Evolutionary conservation across 2,329 filamentous ascomycete genomes (phyloP), one percentile per base, ranked within the genome.

Genomic region (Colletotrichum zoysiae): DNA sequence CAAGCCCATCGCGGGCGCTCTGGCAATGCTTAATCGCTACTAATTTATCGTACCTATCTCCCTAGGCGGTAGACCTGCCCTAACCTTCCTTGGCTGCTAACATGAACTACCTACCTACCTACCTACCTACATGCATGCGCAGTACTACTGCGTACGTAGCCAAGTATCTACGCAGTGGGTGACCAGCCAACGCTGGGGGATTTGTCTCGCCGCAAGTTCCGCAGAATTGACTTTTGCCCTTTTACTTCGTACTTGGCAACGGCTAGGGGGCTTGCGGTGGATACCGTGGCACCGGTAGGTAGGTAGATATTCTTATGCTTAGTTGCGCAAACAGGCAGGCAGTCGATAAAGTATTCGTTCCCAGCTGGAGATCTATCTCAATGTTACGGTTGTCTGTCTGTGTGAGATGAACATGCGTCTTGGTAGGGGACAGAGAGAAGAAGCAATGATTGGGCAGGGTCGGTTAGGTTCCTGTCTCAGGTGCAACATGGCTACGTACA

Each of bases 241-340:
- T 18, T n/a, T 51, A 26, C 26, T n/a, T n/a, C n/a, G n/a, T 26
- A 42, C 69, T 71, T 69, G 69, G 65, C 65, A 71, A 69, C 69
- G 65, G 46, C 46, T 55, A 44, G 46, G n/a, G 33, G 40, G 9
- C 42, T 18, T 38, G 16, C n/a, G 9, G 16, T 14, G 14, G 6
- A n/a, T 26, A 14, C 23, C 20, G 30, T 50, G 44, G 2, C 20
- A 20, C 1, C 11, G 59, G 11, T 38, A 38, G 38, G 40, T 48
- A 26, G 26, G 26, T 26, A 26, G 26, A 3, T 26, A 26, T 26
- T 7, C 8, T 53, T 2, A 18, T n/a, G n/a, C n/a, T n/a, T 9
- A n/a, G 20, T 20, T 63, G 16, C 33, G 50, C 26, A 30, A 3
- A 3, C 30, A 4, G 30, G 30, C 30, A 30, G 30, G 30, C 30